Base-by-base conservation (phyloP, 352 stramenopile species). In the Thalassiosira mediterranea region DNA sequence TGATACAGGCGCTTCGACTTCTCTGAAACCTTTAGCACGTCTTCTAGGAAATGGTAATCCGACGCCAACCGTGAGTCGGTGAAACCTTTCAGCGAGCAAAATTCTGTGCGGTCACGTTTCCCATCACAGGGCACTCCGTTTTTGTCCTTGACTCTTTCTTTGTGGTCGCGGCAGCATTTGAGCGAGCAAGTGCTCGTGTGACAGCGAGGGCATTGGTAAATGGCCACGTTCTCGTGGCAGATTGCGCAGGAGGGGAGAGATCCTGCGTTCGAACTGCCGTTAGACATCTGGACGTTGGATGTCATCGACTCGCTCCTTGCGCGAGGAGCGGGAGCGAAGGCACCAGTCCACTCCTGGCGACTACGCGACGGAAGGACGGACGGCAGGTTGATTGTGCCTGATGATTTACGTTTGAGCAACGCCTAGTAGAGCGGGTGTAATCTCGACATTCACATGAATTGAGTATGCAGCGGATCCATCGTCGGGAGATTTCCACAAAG, bases 1-100 rank as follows among this genome's bases (percentile, higher is more conserved):
- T 72, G 59, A 65, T 81, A 81, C 7, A 81, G 28, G 3, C 80
- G 62, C 68, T 80, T 78, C 7, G 59, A 73, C 13, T 60, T 23
- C 32, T 82, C 57, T 4, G 70, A 71, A 11, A 65, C 13, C 32
- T 83, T 75, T 19, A 89, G 40, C 0, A 90, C 77, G 72, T 90
- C 75, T 76, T 91, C 83, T 21, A 91, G 58, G 68, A 91, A 90
- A 47, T 89, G 79, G 66, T 85, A 91, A 67, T 91, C 86, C 19
- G 74, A 87, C n/a, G 67, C 42, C 10, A 91, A 47, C n/a, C 70
- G 79, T 2, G 70, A 57, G 81, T 90, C 86, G n/a, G 58, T 79
- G 60, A 91, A 90, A 31, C 65, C 49, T 29, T 68, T 73, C 15
- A 91, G 29, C 0, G 72, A 79, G 10, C 80, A 64, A 72, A 90